Percentiles rank a stretch among this genome's conserved stretches.
phyloP scores from a whole-genome alignment of 139 green algal species.

The Tetraselmis striata region DNA sequence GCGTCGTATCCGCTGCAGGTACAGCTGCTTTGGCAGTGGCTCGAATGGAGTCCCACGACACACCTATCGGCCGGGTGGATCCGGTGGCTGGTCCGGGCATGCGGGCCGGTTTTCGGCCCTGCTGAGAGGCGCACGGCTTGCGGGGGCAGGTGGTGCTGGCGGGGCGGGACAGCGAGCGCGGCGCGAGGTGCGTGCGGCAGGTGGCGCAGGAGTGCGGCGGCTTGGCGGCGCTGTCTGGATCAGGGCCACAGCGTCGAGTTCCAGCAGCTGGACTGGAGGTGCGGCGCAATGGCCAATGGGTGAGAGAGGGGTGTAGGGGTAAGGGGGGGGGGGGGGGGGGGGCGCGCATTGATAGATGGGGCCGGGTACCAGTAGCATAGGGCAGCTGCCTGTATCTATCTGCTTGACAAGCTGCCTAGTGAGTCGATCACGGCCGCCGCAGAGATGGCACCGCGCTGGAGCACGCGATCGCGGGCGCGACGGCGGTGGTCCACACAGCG shows the following conservation, averaged over 20 bases:
- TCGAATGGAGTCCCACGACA: neutral
- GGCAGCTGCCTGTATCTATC: neutral
- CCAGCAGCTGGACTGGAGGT: neutral
- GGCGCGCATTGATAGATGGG: neutral
- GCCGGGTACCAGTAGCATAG: neutral
- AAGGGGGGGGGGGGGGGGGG: no score
- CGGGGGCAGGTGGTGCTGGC: neutral
- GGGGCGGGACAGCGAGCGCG: neutral
- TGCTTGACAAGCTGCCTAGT: no score
- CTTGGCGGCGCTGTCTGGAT: neutral
- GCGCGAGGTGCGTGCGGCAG: neutral
- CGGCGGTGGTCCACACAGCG: constrained; percentile 14
- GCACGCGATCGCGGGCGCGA: neutral
- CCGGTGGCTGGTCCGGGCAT: neutral
- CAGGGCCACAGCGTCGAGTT: neutral
- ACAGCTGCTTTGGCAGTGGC: neutral
- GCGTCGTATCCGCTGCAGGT: neutral
- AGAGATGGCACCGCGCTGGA: neutral
- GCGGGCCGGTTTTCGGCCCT: neutral
- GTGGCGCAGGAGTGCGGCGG: neutral
- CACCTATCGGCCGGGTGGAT: neutral
- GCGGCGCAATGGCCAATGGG: no score
- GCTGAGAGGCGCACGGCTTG: no score
- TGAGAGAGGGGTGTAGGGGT: no score
- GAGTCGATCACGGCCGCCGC: no score